Percentiles rank a stretch among this genome's conserved stretches.
Evolutionary conservation across 1,284 basidiomycete species (phyloP).

Genomic region (Ganoderma sinense): DNA sequence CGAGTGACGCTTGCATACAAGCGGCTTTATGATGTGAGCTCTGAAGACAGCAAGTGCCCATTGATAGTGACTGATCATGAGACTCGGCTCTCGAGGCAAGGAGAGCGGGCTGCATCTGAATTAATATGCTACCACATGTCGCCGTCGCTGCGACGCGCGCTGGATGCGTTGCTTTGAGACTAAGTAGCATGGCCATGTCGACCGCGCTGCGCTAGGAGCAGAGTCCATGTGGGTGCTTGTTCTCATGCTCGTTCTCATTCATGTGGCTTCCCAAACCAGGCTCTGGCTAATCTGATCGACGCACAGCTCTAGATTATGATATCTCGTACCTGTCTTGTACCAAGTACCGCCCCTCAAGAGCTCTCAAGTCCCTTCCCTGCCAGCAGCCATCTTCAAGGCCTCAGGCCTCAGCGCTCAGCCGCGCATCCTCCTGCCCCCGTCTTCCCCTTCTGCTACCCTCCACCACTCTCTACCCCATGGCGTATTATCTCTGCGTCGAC

Average conservation of each 20-base stretch:
- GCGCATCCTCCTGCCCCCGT: not conserved
- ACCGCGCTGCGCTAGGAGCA: slow-evolving; percentile 1
- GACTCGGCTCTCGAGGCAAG: too few relatives aligned
- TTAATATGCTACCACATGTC: too few relatives aligned
- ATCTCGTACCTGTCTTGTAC: too few relatives aligned
- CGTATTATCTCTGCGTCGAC: slow-evolving; percentile 79
- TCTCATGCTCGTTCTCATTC: slow-evolving; percentile 12
- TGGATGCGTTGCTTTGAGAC: not conserved
- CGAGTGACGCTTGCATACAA: too few relatives aligned
- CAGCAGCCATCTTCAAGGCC: not conserved
- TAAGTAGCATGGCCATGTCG: slow-evolving; percentile 18
- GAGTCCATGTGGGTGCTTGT: slow-evolving; percentile 14
- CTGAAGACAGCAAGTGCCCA: too few relatives aligned
- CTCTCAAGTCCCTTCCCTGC: not conserved
- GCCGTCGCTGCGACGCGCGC: not conserved
- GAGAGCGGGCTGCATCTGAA: too few relatives aligned
- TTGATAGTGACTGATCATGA: too few relatives aligned
- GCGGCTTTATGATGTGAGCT: too few relatives aligned
- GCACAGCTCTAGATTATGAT: slow-evolving; percentile 15
- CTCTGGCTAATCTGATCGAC: slow-evolving; percentile 21
- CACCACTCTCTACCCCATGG: slow-evolving; percentile 43
- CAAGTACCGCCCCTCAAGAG: not conserved
- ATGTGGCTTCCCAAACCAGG: slow-evolving; percentile 5
- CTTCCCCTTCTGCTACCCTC: not conserved
- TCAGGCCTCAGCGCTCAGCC: too few relatives aligned